Evolutionary conservation across 306 rosid species (phyloP).

Genomic region (Citrullus mucosospermus): DNA sequence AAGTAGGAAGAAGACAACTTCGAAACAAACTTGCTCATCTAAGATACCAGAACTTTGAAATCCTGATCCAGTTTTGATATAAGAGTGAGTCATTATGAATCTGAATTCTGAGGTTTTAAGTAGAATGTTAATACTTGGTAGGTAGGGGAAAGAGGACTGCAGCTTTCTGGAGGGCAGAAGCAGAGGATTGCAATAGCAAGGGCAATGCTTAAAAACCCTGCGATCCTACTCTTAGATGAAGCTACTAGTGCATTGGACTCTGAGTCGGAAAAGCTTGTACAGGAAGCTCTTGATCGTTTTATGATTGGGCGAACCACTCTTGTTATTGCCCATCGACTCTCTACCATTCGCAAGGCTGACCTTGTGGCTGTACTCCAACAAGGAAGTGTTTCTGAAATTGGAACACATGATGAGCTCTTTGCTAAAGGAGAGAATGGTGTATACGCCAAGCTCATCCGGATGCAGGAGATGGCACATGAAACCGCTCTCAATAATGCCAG

Average conservation of each 20-base stretch:
- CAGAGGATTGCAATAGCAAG: constrained; percentile 98
- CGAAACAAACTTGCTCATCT: background rate
- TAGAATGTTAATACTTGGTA: constrained; percentile 27
- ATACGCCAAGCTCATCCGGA: constrained; percentile 81
- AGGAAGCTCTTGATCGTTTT: constrained; percentile 96
- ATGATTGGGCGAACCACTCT: constrained; percentile 95
- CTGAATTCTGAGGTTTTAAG: background rate
- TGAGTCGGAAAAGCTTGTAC: constrained; percentile 92
- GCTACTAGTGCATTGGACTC: constrained; percentile 99
- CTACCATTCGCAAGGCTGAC: constrained; percentile 89
- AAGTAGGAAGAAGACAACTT: background rate
- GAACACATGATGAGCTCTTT: constrained; percentile 87
- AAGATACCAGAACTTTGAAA: background rate
- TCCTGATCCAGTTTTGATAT: background rate
- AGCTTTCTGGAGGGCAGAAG: constrained; percentile 97
- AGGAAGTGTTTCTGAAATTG: constrained; percentile 81
- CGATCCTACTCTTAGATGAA: constrained; percentile 82
- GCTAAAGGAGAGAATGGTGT: constrained; percentile 83
- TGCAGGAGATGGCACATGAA: constrained; percentile 92
- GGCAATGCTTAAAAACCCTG: constrained; percentile 98
- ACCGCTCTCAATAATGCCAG: constrained; percentile 84
- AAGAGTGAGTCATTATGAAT: background rate
- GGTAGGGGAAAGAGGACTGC: constrained; percentile 98
- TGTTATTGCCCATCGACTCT: constrained; percentile 86
- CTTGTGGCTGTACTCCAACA: constrained; percentile 79